Evolutionary conservation across 1,284 basidiomycete species (phyloP).

Genomic region (Phylloboletellus chloephorus): DNA sequence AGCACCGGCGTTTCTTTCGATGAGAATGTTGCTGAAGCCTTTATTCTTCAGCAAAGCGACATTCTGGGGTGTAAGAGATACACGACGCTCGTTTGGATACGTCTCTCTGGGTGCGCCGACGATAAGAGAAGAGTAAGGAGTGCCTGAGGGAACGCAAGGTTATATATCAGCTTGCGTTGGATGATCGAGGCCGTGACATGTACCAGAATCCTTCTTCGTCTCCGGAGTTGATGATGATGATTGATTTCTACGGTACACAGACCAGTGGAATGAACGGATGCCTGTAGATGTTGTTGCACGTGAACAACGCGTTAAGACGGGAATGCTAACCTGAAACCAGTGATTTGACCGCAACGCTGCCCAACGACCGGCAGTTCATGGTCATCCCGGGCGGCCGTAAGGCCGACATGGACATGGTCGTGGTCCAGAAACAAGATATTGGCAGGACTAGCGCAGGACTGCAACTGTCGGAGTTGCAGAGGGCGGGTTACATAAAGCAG

Average conservation of each 20-base stretch:
- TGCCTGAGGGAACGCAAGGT: slow-evolving; percentile 35
- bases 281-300: slow-evolving; percentile 13
- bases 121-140: slow-evolving; percentile 67
- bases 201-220: slow-evolving; percentile 25
- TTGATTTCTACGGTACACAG: slow-evolving; percentile 23
- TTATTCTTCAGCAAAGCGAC: slow-evolving; percentile 71
- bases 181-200: slow-evolving; percentile 2
- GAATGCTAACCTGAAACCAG: slow-evolving; percentile 22
- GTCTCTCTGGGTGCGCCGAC: slow-evolving; percentile 74
- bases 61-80: slow-evolving; percentile 76
- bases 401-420: slow-evolving; percentile 31
- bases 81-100: slow-evolving; percentile 71
- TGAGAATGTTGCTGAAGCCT: slow-evolving; percentile 66
- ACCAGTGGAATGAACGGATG: slow-evolving; percentile 32
- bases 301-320: slow-evolving; percentile 6
- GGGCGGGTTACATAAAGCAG: slow-evolving; percentile 26
- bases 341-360: slow-evolving; percentile 16
- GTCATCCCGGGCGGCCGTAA: slow-evolving; percentile 25
- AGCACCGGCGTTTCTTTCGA: slow-evolving; percentile 67
- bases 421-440: slow-evolving; percentile 23
- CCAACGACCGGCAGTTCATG: slow-evolving; percentile 21
- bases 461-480: slow-evolving; percentile 9
- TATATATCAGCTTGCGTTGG: slow-evolving; percentile 5
- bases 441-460: slow-evolving; percentile 9
- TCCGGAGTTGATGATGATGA: slow-evolving; percentile 11